These are phyloP conservation scores for Seiridium cupressi DNA, from an alignment of 2,329 filamentous ascomycete species.

Conservation along the genomic window DNA sequence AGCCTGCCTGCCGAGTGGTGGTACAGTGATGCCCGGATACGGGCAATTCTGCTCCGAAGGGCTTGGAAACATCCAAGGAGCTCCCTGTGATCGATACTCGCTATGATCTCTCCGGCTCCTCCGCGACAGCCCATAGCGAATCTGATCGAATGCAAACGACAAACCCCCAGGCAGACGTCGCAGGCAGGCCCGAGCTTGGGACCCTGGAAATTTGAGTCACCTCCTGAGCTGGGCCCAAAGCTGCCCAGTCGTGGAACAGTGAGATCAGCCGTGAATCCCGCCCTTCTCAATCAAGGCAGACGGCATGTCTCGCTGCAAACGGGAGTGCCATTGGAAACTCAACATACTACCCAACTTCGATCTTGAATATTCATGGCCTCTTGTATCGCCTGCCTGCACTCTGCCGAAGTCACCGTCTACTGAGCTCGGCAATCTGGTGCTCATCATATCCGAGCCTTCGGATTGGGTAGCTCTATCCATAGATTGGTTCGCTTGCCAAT, in stretches of 20 bases:
- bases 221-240: constrained; percentile 15
- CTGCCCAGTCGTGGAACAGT: constrained; percentile 27
- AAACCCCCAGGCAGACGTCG: constrained; percentile 20
- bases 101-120: neutral
- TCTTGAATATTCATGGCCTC: constrained; percentile 9
- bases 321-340: neutral
- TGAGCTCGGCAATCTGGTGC: neutral
- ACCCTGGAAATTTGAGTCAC: constrained; percentile 15
- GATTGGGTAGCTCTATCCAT: constrained; percentile 22
- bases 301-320: neutral
- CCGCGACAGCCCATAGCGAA: neutral
- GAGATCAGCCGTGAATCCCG: constrained; percentile 26
- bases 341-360: constrained; percentile 5
- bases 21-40: constrained; percentile 11
- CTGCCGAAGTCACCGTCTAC: constrained; percentile 13
- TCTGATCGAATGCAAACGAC: neutral
- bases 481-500: constrained; percentile 19
- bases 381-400: constrained; percentile 17
- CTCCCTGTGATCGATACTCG: neutral
- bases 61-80: neutral
- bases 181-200: constrained; percentile 20
- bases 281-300: constrained; percentile 14
- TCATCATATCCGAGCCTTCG: constrained; percentile 9
- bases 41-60: neutral
- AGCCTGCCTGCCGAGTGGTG: constrained; percentile 20